Evolutionary conservation across 768 basidiomycete genomes (phyloP), one percentile per base, ranked within the genome.

Genomic region (Tephrocybe sp.): DNA sequence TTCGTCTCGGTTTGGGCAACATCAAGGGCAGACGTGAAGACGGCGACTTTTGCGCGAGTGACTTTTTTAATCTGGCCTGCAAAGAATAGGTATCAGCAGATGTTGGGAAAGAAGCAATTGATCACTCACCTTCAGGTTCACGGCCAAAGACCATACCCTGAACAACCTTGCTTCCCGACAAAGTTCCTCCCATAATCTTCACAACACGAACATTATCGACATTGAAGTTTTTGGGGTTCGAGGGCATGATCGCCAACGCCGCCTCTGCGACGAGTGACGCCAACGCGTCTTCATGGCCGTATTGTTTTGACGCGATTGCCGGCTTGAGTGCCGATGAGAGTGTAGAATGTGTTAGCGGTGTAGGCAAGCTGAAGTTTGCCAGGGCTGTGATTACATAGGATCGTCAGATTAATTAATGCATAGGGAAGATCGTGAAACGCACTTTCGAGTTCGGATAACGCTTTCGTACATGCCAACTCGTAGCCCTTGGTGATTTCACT

Each of bases 191-290:
- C 83, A 99, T 87, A 54, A 99, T 97, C 72, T 98, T 99, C 61
- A 99, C 97, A 21, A 99, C 95, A 9, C 97, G 84, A 0, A 99
- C 91, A 59, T 94, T 94, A 69, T 99, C 97, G 23, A 98, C 94
- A 68, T 97, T 97, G 81, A 98, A 99, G 68, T 91, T 86, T 63
- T 87, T 86, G 7, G 83, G 82, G 64, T 90, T 91, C 1, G 76
- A 64, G 3, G 93, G 91, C 94, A 98, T 97, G 57, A 97, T 87
- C 2, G 85, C 80, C 21, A 98, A 70, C 0, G 93, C 90, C 1
- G 97, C 97, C 61, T 98, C 94, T 8, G 95, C 89, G 4, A 97
- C 94, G 8, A 98, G 80, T 1, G 74, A 66, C 1, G 94, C 76
- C 0, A 98, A 79, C 34, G 77, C 74, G 47, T 92, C 88, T 69